These are phyloP conservation scores for Colletotrichum nymphaeae DNA, from an alignment of 2,329 filamentous ascomycete genomes.

Conservation along the genomic window DNA sequence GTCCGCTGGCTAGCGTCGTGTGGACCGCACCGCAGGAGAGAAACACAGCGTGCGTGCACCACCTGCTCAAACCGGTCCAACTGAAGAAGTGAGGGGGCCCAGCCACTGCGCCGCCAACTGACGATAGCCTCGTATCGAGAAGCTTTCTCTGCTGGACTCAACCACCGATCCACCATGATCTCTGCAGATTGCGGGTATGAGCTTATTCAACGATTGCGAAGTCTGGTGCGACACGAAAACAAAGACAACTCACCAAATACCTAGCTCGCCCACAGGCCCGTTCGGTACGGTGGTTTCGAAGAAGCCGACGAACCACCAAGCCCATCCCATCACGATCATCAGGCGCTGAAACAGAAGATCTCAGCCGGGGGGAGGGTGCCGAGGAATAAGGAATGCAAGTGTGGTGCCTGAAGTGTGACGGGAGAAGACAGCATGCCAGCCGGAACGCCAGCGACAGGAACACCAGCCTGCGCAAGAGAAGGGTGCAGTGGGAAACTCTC, in stretches of 20 bases:
- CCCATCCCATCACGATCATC: constrained; percentile 25
- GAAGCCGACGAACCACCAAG: constrained; percentile 20
- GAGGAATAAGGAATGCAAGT: constrained; percentile 3
- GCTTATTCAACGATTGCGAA: not conserved
- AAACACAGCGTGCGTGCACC: constrained; percentile 2
- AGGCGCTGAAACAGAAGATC: constrained; percentile 33
- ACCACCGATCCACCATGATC: constrained; percentile 1
- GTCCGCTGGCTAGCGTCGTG: not conserved
- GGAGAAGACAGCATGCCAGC: not conserved
- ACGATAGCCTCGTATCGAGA: constrained; percentile 25
- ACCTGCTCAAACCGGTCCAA: not conserved
- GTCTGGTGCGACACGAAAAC: not conserved
- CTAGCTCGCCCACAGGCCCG: no score
- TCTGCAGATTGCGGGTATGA: not conserved
- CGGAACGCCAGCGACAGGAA: constrained; percentile 9
- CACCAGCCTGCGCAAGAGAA: not conserved
- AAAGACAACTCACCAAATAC: not conserved
- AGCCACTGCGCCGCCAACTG: constrained; percentile 15
- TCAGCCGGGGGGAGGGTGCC: constrained; percentile 11
- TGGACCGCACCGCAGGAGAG: not conserved
- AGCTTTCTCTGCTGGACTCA: not conserved
- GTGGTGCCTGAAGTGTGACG: not conserved
- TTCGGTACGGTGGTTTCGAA: not conserved
- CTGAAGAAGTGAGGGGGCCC: not conserved
- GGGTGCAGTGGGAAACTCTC: constrained; percentile 11